A percentile compares a stretch with the other conserved stretches of the same genome.
Conservation (phyloP, 31 red algal genomes). For the Endocladia muricata region DNA sequence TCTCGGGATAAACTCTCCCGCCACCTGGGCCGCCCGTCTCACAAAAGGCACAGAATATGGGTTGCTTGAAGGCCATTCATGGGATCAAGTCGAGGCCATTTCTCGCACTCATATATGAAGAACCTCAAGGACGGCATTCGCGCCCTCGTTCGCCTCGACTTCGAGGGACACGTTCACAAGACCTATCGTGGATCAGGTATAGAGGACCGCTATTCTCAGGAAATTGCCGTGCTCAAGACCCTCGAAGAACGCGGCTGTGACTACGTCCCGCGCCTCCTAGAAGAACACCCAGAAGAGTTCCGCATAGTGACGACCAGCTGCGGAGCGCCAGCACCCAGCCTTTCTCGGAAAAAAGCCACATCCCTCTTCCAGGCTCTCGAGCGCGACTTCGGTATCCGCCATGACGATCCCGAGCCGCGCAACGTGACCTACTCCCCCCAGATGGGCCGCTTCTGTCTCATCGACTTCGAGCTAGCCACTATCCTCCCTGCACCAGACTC, state of each 20-base stretch:
- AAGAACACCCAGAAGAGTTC: neutral
- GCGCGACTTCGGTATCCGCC: neutral
- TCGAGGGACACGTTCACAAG: slow-evolving; percentile 2
- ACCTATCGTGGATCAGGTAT: neutral
- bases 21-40: no score
- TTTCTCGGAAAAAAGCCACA: neutral
- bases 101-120: neutral
- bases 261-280: neutral
- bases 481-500: neutral
- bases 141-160: neutral
- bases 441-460: neutral
- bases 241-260: slow-evolving; percentile 3
- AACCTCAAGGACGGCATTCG: slow-evolving; percentile 5
- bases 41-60: no score
- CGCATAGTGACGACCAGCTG: neutral
- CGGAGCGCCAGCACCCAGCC: neutral
- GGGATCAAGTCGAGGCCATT: no score
- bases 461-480: slow-evolving; percentile 9
- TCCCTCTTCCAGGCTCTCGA: neutral
- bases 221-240: neutral
- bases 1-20: no score
- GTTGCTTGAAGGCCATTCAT: no score
- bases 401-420: slow-evolving; percentile 6
- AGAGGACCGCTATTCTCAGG: neutral
- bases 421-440: neutral